A percentile compares a stretch with the other conserved stretches of the same genome.
Conservation (phyloP, 2,329 filamentous ascomycete species). For the Arthrobotrys entomopaga region DNA sequence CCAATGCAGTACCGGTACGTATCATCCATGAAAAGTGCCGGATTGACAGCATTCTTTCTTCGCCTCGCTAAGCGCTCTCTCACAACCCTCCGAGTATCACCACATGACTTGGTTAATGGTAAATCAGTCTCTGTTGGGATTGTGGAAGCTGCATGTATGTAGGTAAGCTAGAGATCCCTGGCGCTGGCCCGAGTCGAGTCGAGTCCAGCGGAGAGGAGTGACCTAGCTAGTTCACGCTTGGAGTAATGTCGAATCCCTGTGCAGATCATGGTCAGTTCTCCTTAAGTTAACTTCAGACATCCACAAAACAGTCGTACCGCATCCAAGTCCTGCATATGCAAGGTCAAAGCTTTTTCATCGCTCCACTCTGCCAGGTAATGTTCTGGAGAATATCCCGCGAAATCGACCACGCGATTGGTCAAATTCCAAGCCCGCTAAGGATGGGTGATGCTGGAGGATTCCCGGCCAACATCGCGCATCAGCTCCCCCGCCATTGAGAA, state of each 20-base stretch:
- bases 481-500: conserved; percentile 34
- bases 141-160: conserved; percentile 8
- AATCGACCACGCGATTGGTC: conserved; percentile 30
- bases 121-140: conserved; percentile 15
- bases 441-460: conserved; percentile 10
- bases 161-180: conserved; percentile 4
- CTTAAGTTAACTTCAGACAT: conserved; percentile 33
- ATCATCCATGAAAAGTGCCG: not conserved
- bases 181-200: conserved; percentile 18
- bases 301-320: conserved; percentile 47
- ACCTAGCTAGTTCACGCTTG: conserved; percentile 15
- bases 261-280: conserved; percentile 46
- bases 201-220: conserved; percentile 10
- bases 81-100: conserved; percentile 4
- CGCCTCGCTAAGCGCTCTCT: conserved; percentile 5
- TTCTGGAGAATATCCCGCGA: conserved; percentile 28
- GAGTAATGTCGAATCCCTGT: conserved; percentile 36
- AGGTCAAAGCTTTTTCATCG: conserved; percentile 49
- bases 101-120: conserved; percentile 32
- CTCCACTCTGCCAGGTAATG: conserved; percentile 36
- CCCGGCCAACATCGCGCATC: conserved; percentile 30
- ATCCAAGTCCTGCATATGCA: conserved; percentile 53
- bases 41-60: not conserved
- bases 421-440: conserved; percentile 16
- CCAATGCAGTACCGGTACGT: too few relatives aligned